Evolutionary conservation across 129 eudicot genomes (phyloP).

Genomic region (Gnaphalium uliginosum): DNA sequence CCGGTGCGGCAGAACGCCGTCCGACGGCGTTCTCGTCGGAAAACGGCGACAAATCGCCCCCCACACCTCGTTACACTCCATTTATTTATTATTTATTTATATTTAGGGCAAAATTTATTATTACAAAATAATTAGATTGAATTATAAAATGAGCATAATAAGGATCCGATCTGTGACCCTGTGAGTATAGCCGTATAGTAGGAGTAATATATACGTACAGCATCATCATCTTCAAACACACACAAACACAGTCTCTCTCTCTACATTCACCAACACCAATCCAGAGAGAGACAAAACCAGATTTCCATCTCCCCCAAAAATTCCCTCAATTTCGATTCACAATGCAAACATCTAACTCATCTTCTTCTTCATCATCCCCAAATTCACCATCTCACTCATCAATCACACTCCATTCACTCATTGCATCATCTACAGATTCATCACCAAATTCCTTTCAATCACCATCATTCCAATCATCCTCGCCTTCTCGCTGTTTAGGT

Average conservation of each 20-base stretch:
- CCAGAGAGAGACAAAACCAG: background rate
- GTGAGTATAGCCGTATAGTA: background rate
- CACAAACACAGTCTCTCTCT: background rate
- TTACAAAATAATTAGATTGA: too few relatives aligned
- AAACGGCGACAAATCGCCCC: too few relatives aligned
- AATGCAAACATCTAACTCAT: conserved; percentile 25
- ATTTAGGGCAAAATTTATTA: too few relatives aligned
- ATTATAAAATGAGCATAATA: too few relatives aligned
- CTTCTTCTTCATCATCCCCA: conserved; percentile 27
- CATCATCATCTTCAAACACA: background rate
- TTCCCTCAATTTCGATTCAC: background rate
- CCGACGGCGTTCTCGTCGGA: too few relatives aligned
- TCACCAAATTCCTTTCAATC: conserved; percentile 14
- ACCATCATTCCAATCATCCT: background rate
- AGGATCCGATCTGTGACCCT: background rate
- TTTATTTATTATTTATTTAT: too few relatives aligned
- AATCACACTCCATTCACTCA: conserved; percentile 31
- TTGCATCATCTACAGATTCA: conserved; percentile 35
- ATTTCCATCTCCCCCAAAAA: background rate
- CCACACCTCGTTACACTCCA: too few relatives aligned
- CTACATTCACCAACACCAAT: background rate
- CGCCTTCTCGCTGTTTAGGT: conserved; percentile 54
- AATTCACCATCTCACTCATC: conserved; percentile 44
- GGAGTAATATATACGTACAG: background rate
- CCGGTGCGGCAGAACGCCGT: too few relatives aligned